Conservation (phyloP, 805 yeast species). For the Candida ficus region DNA sequence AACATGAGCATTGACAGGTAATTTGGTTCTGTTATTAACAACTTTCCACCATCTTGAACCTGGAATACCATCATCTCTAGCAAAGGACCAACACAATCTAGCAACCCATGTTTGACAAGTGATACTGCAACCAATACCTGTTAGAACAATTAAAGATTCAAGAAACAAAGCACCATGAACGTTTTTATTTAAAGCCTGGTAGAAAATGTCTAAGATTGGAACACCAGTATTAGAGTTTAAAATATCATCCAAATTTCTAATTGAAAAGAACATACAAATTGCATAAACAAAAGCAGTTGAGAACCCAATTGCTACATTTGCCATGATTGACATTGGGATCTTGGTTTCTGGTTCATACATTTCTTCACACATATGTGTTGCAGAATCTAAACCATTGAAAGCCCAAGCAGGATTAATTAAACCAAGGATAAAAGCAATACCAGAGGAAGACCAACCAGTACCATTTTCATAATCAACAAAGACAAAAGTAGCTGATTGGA, state of each 20-base stretch:
- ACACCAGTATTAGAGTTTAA: conserved; percentile 46
- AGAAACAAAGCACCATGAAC: conserved; percentile 52
- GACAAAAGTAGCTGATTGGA: conserved; percentile 46
- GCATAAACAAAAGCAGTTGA: conserved; percentile 50
- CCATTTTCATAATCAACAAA: conserved; percentile 48
- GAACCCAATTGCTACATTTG: conserved; percentile 62
- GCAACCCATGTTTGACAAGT: conserved; percentile 67
- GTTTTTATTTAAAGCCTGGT: conserved; percentile 45
- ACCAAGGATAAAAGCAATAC: conserved; percentile 66
- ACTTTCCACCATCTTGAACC: conserved; percentile 45
- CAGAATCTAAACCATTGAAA: conserved; percentile 63
- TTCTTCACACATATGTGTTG: conserved; percentile 71
- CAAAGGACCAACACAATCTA: conserved; percentile 61
- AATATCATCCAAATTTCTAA: conserved; percentile 46
- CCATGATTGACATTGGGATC: conserved; percentile 57
- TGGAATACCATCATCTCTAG: conserved; percentile 61
- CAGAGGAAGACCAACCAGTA: conserved; percentile 58
- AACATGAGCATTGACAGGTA: conserved; percentile 58
- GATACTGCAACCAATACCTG: conserved; percentile 55
- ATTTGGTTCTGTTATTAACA: conserved; percentile 41
- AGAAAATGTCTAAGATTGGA: conserved; percentile 58
- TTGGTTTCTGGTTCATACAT: conserved; percentile 45
- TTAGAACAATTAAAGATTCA: conserved; percentile 42
- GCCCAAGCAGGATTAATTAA: conserved; percentile 67
- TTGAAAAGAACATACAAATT: conserved; percentile 54